A percentile compares a stretch with the other conserved stretches of the same genome.
Conservation (phyloP, 2,329 filamentous ascomycete species). For the Macrophomina phaseolina region DNA sequence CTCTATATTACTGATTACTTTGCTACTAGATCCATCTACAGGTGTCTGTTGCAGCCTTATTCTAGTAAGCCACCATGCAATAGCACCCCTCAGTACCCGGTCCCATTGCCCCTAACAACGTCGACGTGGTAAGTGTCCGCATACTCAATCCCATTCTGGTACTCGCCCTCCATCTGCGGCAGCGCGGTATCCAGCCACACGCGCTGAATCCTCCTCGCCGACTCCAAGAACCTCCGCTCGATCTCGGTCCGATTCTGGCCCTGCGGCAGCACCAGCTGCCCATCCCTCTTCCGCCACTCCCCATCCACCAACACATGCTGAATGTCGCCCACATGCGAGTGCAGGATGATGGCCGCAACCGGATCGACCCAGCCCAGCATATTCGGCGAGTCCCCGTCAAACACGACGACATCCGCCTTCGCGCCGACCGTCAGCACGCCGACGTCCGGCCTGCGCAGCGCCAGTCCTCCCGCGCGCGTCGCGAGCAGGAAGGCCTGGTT, state of each 20-base stretch:
- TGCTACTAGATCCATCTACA: too few species aligned
- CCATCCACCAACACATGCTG: slow-evolving; percentile 59
- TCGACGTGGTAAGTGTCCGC: slow-evolving; percentile 14
- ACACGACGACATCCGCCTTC: slow-evolving; percentile 62
- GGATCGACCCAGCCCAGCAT: slow-evolving; percentile 63
- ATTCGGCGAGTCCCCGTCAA: slow-evolving; percentile 55
- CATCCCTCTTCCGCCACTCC: slow-evolving; percentile 54
- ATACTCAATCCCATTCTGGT: slow-evolving; percentile 19
- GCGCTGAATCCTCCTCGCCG: slow-evolving; percentile 34
- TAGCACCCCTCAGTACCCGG: slow-evolving; percentile 24
- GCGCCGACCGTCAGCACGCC: slow-evolving; percentile 57
- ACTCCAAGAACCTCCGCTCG: slow-evolving; percentile 32
- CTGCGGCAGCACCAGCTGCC: slow-evolving; percentile 41
- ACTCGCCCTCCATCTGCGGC: slow-evolving; percentile 26
- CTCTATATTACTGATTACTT: too few species aligned
- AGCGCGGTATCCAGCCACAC: slow-evolving; percentile 30
- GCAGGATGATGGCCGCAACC: slow-evolving; percentile 62
- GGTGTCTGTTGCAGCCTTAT: too few species aligned
- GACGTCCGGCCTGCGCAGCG: slow-evolving; percentile 58
- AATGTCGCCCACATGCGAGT: slow-evolving; percentile 60
- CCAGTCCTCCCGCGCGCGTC: slow-evolving; percentile 59
- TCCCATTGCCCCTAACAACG: slow-evolving; percentile 25
- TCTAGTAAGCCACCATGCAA: background rate
- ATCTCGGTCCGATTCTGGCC: slow-evolving; percentile 30
- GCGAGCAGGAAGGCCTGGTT: slow-evolving; percentile 63